Percentiles rank a stretch among this genome's conserved stretches.
phyloP scores from a whole-genome alignment of 2,329 filamentous ascomycete genomes.

The Aciculosporium take region DNA sequence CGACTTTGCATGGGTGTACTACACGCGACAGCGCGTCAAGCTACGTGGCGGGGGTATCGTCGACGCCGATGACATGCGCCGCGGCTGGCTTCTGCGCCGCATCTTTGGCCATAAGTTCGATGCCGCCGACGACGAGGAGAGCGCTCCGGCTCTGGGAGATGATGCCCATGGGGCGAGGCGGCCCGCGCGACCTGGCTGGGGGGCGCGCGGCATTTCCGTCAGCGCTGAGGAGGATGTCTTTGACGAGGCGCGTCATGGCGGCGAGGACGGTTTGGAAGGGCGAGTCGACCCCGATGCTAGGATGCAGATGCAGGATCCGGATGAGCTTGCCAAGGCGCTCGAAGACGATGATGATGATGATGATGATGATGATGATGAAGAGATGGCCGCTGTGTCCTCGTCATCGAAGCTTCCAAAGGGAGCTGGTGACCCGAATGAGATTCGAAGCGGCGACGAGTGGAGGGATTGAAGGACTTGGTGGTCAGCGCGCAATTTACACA shows the following conservation, averaged over 20 bases:
- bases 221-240: slow-evolving; percentile 49
- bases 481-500: too few relatives aligned
- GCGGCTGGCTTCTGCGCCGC: slow-evolving; percentile 69
- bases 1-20: slow-evolving; percentile 97
- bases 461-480: slow-evolving; percentile 16
- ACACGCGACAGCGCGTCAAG: slow-evolving; percentile 84
- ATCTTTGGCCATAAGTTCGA: slow-evolving; percentile 52
- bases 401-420: slow-evolving; percentile 13
- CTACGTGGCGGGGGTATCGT: slow-evolving; percentile 74
- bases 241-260: slow-evolving; percentile 33
- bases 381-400: slow-evolving; percentile 12
- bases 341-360: slow-evolving; percentile 41
- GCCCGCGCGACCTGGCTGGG: slow-evolving; percentile 40
- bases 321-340: slow-evolving; percentile 46
- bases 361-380: slow-evolving; percentile 25
- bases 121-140: slow-evolving; percentile 48
- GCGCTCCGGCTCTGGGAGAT: slow-evolving; percentile 31
- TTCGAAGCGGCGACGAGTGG: slow-evolving; percentile 35
- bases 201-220: slow-evolving; percentile 49
- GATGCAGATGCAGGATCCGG: slow-evolving; percentile 54
- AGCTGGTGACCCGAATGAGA: slow-evolving; percentile 21
- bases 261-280: slow-evolving; percentile 30
- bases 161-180: slow-evolving; percentile 15
- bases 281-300: slow-evolving; percentile 45
- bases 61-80: slow-evolving; percentile 74